Evolutionary conservation across 139 green algal species (phyloP).

Genomic region (Chlorella sp.): DNA sequence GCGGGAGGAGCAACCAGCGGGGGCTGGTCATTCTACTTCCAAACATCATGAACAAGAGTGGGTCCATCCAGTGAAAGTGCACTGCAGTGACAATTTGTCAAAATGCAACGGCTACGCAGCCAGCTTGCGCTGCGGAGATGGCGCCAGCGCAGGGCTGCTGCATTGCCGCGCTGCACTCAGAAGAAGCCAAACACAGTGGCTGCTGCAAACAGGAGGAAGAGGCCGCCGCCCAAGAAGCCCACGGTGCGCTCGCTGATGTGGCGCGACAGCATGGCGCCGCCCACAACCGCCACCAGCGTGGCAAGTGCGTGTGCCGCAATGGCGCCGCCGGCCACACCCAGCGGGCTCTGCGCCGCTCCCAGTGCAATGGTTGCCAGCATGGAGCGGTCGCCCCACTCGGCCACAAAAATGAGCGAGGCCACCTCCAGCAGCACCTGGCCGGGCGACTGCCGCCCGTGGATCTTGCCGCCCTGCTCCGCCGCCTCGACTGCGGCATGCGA

Average conservation of each 20-base stretch:
- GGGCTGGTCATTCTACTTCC: too few species aligned
- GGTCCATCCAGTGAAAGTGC: too few species aligned
- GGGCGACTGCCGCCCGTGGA: constrained; percentile 1
- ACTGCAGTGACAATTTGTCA: too few species aligned
- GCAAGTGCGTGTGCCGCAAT: constrained; percentile 88
- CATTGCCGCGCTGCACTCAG: constrained; percentile 2
- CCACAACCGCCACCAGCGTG: constrained; percentile 91
- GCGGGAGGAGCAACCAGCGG: too few species aligned
- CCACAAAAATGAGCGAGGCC: constrained; percentile 92
- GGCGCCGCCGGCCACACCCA: constrained; percentile 89
- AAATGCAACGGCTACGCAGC: too few species aligned
- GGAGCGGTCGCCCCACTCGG: constrained; percentile 93
- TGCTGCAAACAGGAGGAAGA: constrained; percentile 94
- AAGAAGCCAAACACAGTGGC: constrained; percentile 75
- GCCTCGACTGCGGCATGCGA: constrained; percentile 17
- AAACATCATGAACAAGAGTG: too few species aligned
- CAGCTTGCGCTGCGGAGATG: too few species aligned
- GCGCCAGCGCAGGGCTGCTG: too few species aligned
- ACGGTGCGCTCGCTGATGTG: constrained; percentile 91
- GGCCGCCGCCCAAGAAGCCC: constrained; percentile 74
- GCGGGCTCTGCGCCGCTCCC: constrained; percentile 80
- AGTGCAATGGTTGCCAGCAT: constrained; percentile 98
- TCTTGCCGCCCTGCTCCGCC: constrained; percentile 40
- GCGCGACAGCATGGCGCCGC: constrained; percentile 82
- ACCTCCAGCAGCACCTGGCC: constrained; percentile 29